phyloP scores from a whole-genome alignment of 2,329 filamentous ascomycete species.

The Fonsecaea pedrosoi region DNA sequence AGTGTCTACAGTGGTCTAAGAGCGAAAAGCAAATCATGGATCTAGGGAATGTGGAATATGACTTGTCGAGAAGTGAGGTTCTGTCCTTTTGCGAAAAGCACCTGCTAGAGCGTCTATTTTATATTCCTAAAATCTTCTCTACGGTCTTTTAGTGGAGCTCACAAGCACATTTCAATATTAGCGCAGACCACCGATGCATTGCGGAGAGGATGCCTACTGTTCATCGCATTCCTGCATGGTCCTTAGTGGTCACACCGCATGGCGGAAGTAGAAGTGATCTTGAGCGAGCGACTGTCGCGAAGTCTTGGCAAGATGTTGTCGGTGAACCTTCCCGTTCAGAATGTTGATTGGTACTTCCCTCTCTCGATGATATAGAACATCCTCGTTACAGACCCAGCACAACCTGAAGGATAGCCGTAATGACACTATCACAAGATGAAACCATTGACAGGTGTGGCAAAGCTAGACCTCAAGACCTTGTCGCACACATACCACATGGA shows the following conservation, averaged over 20 bases:
- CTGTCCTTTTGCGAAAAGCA: neutral
- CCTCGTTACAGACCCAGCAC: no score
- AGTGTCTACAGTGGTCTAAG: neutral
- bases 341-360: no score
- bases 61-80: neutral
- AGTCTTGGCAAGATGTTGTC: no score
- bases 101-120: neutral
- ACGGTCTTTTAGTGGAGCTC: neutral
- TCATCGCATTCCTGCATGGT: no score
- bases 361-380: no score
- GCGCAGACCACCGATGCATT: no score
- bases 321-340: no score
- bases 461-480: neutral
- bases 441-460: neutral
- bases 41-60: neutral
- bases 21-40: neutral
- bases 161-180: neutral
- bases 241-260: no score
- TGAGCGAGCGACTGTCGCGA: no score
- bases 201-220: no score
- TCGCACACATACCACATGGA: slow-evolving; percentile 9
- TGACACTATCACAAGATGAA: neutral
- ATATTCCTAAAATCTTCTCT: neutral
- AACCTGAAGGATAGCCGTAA: neutral
- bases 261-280: no score